Evolutionary conservation across 768 basidiomycete species (phyloP).

Genomic region (Coprinopsis strossmayeri): DNA sequence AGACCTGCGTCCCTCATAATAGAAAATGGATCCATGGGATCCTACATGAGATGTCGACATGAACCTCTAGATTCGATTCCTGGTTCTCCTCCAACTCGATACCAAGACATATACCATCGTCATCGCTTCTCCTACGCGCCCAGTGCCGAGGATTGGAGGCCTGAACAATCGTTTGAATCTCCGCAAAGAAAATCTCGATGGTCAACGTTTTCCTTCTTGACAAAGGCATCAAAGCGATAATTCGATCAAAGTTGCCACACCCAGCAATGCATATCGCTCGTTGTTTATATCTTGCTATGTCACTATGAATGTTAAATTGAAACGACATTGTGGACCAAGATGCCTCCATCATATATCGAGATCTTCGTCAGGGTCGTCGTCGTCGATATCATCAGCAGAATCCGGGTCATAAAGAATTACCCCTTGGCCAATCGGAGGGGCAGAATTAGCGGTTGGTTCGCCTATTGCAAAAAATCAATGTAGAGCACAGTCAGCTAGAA

Average conservation of each 20-base stretch:
- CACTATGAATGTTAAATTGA: too few relatives aligned
- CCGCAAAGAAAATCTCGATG: neutral
- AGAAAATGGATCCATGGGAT: neutral
- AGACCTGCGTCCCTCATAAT: constrained; percentile 1
- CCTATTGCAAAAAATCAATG: constrained; percentile 19
- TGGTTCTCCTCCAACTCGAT: neutral
- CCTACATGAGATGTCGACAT: neutral
- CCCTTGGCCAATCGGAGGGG: constrained; percentile 19
- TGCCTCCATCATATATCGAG: constrained; percentile 57
- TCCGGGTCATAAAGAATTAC: constrained; percentile 88
- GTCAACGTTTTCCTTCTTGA: constrained; percentile 1
- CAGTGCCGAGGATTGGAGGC: neutral
- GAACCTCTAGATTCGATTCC: neutral
- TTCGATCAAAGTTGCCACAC: neutral
- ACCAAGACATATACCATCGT: neutral
- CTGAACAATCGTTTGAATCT: neutral
- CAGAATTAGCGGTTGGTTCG: constrained; percentile 19
- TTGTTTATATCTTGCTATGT: neutral
- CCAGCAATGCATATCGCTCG: neutral
- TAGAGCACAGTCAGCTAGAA: too few relatives aligned
- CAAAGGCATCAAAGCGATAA: neutral
- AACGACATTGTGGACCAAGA: neutral
- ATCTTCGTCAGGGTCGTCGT: constrained; percentile 95
- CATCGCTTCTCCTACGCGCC: neutral
- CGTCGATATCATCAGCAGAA: constrained; percentile 90